Conservation (phyloP, 164 flowering plant genomes). For the Kalanchoe fedtschenkoi region DNA sequence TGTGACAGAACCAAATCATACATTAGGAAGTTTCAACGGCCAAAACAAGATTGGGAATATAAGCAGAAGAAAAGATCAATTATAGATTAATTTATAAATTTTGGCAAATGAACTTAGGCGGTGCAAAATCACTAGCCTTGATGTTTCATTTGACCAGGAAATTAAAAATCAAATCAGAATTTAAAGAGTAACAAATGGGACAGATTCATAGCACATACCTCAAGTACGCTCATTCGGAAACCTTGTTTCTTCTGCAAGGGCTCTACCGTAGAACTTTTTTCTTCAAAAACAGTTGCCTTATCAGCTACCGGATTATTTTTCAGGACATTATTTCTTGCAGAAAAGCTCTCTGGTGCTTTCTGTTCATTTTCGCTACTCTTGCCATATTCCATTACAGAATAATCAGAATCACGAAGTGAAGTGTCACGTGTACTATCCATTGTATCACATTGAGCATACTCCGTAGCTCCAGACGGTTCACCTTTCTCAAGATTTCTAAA, state of each 20-base stretch:
- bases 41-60: too few species aligned
- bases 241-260: background rate
- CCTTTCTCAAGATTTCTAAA: background rate
- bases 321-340: background rate
- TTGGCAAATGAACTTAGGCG: background rate
- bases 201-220: background rate
- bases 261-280: background rate
- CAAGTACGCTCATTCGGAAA: constrained; percentile 3
- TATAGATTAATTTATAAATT: background rate
- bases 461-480: background rate
- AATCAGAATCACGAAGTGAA: background rate
- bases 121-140: background rate
- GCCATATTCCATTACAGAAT: background rate
- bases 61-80: background rate
- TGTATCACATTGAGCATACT: background rate
- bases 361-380: background rate
- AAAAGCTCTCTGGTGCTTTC: background rate
- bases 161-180: too few species aligned
- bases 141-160: too few species aligned
- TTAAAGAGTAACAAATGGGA: background rate
- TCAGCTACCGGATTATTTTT: background rate
- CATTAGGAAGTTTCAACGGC: background rate
- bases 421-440: background rate
- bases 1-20: background rate
- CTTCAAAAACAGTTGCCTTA: background rate